phyloP scores from a whole-genome alignment of 495 filamentous ascomycete species.

The Aspergillus coremiiformis region DNA sequence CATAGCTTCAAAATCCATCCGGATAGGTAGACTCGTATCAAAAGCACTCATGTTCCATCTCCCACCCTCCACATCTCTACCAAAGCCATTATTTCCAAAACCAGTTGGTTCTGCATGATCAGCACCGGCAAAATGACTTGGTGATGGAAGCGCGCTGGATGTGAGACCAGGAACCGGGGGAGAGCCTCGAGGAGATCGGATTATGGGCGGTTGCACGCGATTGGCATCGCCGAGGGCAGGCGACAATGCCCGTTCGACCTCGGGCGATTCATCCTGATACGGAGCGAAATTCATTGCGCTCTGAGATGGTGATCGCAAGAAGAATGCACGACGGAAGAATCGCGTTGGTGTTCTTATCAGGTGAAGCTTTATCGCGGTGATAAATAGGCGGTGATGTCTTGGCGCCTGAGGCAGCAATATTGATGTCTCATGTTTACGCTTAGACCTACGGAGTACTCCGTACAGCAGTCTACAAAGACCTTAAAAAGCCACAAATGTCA shows the following conservation, averaged over 20 bases:
- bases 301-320: not conserved
- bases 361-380: slow-evolving; percentile 16
- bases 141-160: slow-evolving; percentile 36
- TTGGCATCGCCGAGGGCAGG: slow-evolving; percentile 46
- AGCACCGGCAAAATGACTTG: slow-evolving; percentile 31
- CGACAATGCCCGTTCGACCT: slow-evolving; percentile 64
- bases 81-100: slow-evolving; percentile 29
- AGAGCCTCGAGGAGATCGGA: slow-evolving; percentile 31
- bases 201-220: slow-evolving; percentile 43
- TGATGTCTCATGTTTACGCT: not conserved
- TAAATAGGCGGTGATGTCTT: slow-evolving; percentile 16
- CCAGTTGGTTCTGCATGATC: slow-evolving; percentile 15
- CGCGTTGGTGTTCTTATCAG: slow-evolving; percentile 10
- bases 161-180: slow-evolving; percentile 23
- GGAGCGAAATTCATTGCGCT: slow-evolving; percentile 83
- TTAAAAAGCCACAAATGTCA: not conserved
- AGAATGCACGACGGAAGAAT: not conserved
- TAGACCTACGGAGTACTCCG: not conserved
- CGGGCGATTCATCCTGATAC: slow-evolving; percentile 83
- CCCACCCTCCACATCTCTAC: slow-evolving; percentile 35
- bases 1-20: slow-evolving; percentile 81
- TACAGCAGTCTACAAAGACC: not conserved
- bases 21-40: slow-evolving; percentile 70
- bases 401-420: slow-evolving; percentile 14
- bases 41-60: slow-evolving; percentile 71